These are phyloP conservation scores for Tulasnella sp. DNA, from an alignment of 768 basidiomycete species.

Conservation along the genomic window DNA sequence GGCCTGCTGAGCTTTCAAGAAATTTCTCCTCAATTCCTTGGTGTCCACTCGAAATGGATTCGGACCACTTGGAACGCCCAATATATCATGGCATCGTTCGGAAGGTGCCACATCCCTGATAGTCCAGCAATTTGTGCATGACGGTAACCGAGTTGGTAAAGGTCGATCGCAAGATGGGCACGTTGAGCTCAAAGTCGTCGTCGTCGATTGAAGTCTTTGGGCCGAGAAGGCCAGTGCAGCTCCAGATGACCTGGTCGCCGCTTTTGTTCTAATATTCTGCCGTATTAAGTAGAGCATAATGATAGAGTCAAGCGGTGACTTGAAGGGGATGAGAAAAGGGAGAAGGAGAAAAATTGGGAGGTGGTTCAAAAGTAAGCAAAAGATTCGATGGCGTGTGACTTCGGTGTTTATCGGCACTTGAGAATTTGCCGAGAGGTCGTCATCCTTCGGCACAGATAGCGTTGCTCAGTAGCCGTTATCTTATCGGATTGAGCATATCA, in stretches of 20 bases:
- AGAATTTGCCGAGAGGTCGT: not conserved
- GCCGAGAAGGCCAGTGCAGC: not conserved
- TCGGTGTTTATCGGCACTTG: not conserved
- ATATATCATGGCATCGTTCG: constrained; percentile 4
- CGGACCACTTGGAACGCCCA: too few relatives aligned
- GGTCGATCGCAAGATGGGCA: constrained; percentile 1
- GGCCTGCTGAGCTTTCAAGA: constrained; percentile 57
- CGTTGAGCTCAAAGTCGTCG: not conserved
- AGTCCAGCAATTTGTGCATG: not conserved
- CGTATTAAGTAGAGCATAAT: not conserved
- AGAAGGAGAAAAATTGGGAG: not conserved
- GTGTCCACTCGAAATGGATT: constrained; percentile 63
- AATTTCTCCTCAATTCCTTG: constrained; percentile 47
- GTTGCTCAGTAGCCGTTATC: not conserved
- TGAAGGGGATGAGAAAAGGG: not conserved
- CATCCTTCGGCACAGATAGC: not conserved
- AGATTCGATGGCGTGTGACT: not conserved
- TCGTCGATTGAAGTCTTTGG: not conserved
- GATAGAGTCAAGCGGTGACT: not conserved
- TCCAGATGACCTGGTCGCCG: not conserved
- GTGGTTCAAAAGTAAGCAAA: not conserved
- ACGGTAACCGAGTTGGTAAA: not conserved
- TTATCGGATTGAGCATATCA: not conserved
- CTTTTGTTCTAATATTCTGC: not conserved
- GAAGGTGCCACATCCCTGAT: not conserved